Percentiles rank a stretch among this genome's conserved stretches.
Conservation (phyloP, 495 filamentous ascomycete genomes). For the Lasiosphaeria hispida region DNA sequence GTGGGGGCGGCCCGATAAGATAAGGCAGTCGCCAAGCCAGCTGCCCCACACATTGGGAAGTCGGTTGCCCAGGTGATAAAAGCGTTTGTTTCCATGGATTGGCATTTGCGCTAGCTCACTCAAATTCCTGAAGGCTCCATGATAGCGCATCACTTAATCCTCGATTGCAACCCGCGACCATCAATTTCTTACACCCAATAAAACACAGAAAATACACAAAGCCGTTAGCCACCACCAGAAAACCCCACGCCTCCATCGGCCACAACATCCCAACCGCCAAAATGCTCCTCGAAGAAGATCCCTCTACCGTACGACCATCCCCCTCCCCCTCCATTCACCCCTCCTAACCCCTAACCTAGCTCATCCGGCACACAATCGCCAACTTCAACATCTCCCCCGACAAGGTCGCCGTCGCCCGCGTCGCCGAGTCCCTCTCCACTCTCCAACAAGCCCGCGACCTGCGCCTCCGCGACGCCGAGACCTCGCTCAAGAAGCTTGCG, state of each 20-base stretch:
- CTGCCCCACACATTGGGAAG: slow-evolving; percentile 1
- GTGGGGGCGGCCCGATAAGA: slow-evolving; percentile 28
- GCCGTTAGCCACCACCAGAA: not conserved
- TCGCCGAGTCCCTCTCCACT: slow-evolving; percentile 75
- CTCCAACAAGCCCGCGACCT: slow-evolving; percentile 75
- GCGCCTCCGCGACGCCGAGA: slow-evolving; percentile 69
- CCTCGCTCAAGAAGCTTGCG: slow-evolving; percentile 68
- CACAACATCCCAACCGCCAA: slow-evolving; percentile 33
- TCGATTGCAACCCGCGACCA: not conserved
- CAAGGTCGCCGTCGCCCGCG: slow-evolving; percentile 79
- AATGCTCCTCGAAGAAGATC: slow-evolving; percentile 97
- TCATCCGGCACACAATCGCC: slow-evolving; percentile 82
- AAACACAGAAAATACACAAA: too few relatives aligned
- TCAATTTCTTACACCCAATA: too few relatives aligned
- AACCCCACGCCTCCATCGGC: not conserved
- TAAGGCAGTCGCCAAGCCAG: slow-evolving; percentile 18
- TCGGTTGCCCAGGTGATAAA: slow-evolving; percentile 23
- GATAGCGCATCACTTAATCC: too few relatives aligned
- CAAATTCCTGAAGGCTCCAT: too few relatives aligned
- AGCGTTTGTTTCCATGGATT: slow-evolving; percentile 1
- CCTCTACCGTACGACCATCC: slow-evolving; percentile 68
- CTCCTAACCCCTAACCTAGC: slow-evolving; percentile 45
- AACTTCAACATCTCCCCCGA: slow-evolving; percentile 95
- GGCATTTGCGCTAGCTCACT: not conserved
- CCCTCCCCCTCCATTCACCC: slow-evolving; percentile 5